Base-by-base conservation (phyloP, 768 basidiomycete species). In the Cystofilobasidium capitatum region DNA sequence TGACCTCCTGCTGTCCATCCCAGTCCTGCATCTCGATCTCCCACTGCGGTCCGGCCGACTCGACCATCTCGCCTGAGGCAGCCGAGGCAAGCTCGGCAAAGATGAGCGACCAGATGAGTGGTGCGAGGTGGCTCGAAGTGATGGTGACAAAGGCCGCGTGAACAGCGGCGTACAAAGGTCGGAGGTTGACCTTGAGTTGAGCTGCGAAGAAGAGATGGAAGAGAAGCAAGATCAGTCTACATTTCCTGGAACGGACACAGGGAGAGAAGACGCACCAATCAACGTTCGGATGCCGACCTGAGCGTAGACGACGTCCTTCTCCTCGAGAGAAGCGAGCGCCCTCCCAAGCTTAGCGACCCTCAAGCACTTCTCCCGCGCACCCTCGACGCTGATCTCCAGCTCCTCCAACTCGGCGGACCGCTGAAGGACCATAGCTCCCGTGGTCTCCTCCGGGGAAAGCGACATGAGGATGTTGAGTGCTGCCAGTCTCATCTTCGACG, bases 141-240 rank as follows among this genome's bases (percentile, higher is more conserved):
- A 57, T 78, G 36, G 76, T 75, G 0, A 83, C 80, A 17, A 84
- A 69, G 2, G 76, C 74, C 0, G 83, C 80, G 7, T 96, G 76
- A 0, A 88, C 86, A 14, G 82, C 82, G 16, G 85, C 82, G 5
- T 91, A 99, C 20, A 96, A 74, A 0, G 96, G 96, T 35, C 89
- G 83, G 54, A 98, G 79, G 75, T 92, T 94, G 69, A 97, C 88
- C 79, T 98, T 97, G 62, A 97, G 80, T 75, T 96, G 93, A 8
- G 88, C 89, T 87, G 72, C 31, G 64, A 35, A 31, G 16, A 16
- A 39, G 37, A 2, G 17, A 26, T n/a, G 20, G 12, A 42, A 0
- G 20, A 17, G 12, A 31, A n/a, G 14, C 20, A 14, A 4, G 31
- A 31, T 51, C 45, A 58, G 33, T 22, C 29, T 16, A 12, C 8